Percentiles rank a stretch among this genome's conserved stretches.
Conservation (phyloP, 164 flowering plant species). For the Cinnamomum micranthum region DNA sequence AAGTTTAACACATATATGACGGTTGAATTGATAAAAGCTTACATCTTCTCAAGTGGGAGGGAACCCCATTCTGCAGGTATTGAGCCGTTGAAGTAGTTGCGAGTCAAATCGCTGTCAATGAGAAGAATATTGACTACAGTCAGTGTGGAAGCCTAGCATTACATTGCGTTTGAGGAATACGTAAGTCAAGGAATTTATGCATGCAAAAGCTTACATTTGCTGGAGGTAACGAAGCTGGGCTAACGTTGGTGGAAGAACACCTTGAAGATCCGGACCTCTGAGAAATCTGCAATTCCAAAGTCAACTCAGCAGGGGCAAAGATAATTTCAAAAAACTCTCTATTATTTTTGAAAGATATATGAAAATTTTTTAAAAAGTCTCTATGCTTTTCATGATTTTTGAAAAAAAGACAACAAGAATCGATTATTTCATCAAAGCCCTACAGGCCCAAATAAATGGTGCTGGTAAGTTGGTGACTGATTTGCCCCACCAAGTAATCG, state of each 20-base stretch:
- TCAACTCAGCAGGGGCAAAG: too few relatives aligned
- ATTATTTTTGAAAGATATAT: too few relatives aligned
- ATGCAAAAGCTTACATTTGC: neutral
- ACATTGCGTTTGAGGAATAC: neutral
- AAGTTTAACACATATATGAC: neutral
- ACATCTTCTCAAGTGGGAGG: slow-evolving; percentile 36
- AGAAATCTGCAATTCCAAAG: neutral
- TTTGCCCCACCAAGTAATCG: too few relatives aligned
- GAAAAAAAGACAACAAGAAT: too few relatives aligned
- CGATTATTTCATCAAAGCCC: too few relatives aligned
- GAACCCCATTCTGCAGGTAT: slow-evolving; percentile 66
- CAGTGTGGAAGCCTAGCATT: neutral
- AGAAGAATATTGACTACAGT: neutral
- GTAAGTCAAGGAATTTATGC: neutral
- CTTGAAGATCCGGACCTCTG: neutral
- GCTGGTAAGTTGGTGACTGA: too few relatives aligned
- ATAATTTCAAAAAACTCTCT: too few relatives aligned
- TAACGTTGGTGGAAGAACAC: slow-evolving; percentile 1
- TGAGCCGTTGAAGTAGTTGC: slow-evolving; percentile 59
- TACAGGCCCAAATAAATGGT: too few relatives aligned
- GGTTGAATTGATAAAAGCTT: slow-evolving; percentile 14
- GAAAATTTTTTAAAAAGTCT: too few relatives aligned
- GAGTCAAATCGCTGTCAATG: slow-evolving; percentile 54
- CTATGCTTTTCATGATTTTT: too few relatives aligned
- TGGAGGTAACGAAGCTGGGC: neutral